Percentiles rank a stretch among this genome's conserved stretches.
These are phyloP conservation scores for Lasiodiplodia sp. DNA, from an alignment of 2,329 filamentous ascomycete genomes.

Conservation along the genomic window DNA sequence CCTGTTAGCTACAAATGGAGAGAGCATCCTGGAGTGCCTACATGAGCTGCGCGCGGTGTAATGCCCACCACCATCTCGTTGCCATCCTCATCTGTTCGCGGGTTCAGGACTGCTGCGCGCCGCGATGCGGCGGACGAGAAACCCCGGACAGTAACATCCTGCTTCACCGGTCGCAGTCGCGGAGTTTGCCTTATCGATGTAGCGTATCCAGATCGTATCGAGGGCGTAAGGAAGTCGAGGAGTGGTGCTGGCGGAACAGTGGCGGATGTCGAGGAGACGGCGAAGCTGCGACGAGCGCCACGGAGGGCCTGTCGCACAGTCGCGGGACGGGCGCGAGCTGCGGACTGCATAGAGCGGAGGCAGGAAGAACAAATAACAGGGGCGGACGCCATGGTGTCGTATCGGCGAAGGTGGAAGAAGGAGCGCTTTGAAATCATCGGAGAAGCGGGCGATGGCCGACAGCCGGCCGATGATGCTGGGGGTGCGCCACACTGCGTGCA, in stretches of 20 bases:
- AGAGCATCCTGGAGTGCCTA: conserved; percentile 49
- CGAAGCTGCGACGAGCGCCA: conserved; percentile 16
- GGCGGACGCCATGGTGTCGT: conserved; percentile 34
- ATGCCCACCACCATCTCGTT: conserved; percentile 85
- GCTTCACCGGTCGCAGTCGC: neutral
- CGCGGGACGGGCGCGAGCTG: conserved; percentile 14
- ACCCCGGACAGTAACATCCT: neutral
- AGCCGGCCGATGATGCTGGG: conserved; percentile 12
- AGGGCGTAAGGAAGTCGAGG: conserved; percentile 11
- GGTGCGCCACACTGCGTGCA: neutral
- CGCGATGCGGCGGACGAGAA: conserved; percentile 20
- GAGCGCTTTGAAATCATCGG: conserved; percentile 23
- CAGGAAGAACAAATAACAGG: conserved; percentile 43
- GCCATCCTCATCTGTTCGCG: conserved; percentile 80
- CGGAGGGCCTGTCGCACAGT: conserved; percentile 8
- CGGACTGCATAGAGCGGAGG: conserved; percentile 34
- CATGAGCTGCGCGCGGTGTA: conserved; percentile 80
- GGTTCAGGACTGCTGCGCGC: conserved; percentile 65
- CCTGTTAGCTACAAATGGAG: neutral
- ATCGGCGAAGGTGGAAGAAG: conserved; percentile 3
- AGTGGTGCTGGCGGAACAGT: conserved; percentile 6
- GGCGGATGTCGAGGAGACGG: conserved; percentile 17
- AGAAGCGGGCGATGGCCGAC: conserved; percentile 5
- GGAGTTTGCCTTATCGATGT: neutral
- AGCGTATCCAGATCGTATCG: neutral